Base-by-base conservation (phyloP, 192 early-diverging fungal species). In the Linnemannia hyalina region DNA sequence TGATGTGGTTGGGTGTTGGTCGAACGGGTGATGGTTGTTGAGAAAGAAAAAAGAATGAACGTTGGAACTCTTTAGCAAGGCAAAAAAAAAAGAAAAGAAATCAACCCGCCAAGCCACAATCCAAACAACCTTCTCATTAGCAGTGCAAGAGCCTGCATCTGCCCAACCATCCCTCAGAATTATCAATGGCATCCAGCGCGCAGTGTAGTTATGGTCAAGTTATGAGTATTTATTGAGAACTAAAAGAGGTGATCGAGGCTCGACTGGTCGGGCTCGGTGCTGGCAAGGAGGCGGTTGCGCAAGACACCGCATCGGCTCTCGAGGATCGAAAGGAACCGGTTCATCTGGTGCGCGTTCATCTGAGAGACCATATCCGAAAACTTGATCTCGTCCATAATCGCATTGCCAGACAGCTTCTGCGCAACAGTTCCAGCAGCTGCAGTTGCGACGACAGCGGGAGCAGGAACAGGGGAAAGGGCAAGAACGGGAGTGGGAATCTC, bases 291-390 rank as follows among this genome's bases (percentile, higher is more conserved):
- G 6, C 78, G 77, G 32, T 77, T 77, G 46, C 83, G 77, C 29
- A 92, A 68, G 26, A 91, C 89, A 23, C 88, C 89, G 35, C 92
- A 92, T 26, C 92, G 87, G 46, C 88, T 88, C 80, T 92, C 90
- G 26, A 92, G 89, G 73, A 92, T 90, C 40, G 79, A 81, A 8
- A 92, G 80, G 72, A 91, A 91, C 9, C 85, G 89, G 68, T 91
- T 88, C 88, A 92, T 88, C 80, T 92, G 90, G 36, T 89, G 83
- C 40, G 81, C 80, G 32, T 88, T 89, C 90, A 92, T 91, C 71
- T 89, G 85, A 18, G 81, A 76, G n/a, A 89, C 75, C 65, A 89
- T 79, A 38, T 81, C 85, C 69, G 85, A 74, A 22, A 89, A 89
- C 77, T 84, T 83, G 73, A 74, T 70, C 76, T 89, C 88, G 60